These are phyloP conservation scores for Polyrhizophydium stewartii DNA, from an alignment of 371 early-diverging fungal species.

Conservation along the genomic window DNA sequence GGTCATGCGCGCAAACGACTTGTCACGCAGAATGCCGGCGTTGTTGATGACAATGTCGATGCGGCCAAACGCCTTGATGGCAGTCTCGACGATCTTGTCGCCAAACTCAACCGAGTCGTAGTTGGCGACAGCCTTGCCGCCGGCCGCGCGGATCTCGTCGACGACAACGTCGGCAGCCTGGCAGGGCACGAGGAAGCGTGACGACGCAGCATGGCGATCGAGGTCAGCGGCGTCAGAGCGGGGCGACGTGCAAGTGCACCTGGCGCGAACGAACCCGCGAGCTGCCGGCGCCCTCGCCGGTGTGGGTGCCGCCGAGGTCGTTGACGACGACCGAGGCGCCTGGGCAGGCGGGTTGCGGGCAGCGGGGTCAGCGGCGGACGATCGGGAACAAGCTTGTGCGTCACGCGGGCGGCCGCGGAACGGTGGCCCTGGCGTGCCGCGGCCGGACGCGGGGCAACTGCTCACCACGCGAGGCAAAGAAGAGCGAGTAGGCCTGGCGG, in stretches of 20 bases:
- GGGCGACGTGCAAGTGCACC: too few species aligned
- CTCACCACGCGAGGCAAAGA: constrained; percentile 88
- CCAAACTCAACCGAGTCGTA: constrained; percentile 97
- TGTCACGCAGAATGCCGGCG: constrained; percentile 95
- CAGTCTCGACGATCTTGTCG: constrained; percentile 94
- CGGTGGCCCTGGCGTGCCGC: too few species aligned
- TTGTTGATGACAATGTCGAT: constrained; percentile 96
- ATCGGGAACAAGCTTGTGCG: too few species aligned
- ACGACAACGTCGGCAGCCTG: constrained; percentile 95
- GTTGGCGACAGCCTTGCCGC: constrained; percentile 96
- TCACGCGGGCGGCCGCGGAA: too few species aligned
- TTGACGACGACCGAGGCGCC: constrained; percentile 58
- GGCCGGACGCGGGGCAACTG: too few species aligned
- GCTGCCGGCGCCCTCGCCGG: constrained; percentile 65
- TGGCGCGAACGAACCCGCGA: not conserved
- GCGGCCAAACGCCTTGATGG: constrained; percentile 90
- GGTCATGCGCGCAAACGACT: constrained; percentile 90
- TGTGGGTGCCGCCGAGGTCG: constrained; percentile 83
- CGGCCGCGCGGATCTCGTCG: constrained; percentile 82
- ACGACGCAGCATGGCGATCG: too few species aligned
- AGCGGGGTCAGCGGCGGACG: too few species aligned
- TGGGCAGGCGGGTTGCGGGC: constrained; percentile 19
- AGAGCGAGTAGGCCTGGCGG: constrained; percentile 78
- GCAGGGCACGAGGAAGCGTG: too few species aligned
- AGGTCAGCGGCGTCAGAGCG: too few species aligned